phyloP scores from a whole-genome alignment of 2,329 filamentous ascomycete genomes.

The Teratosphaeria epicoccoides region DNA sequence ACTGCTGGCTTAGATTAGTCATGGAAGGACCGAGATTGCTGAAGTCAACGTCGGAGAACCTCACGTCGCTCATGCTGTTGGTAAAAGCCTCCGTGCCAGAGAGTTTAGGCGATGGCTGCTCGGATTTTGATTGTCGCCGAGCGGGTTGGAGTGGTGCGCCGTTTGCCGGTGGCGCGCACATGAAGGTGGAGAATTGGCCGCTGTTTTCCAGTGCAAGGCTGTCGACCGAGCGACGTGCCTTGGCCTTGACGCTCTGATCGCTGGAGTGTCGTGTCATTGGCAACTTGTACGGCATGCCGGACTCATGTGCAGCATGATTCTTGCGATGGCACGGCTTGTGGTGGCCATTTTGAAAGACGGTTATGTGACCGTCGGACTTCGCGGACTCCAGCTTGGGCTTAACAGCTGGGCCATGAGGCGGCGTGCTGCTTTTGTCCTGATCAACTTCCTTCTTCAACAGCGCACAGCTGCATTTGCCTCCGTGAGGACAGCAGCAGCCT shows the following conservation, averaged over 20 bases:
- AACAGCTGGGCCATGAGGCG: slow-evolving; percentile 32
- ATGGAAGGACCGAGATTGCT: slow-evolving; percentile 10
- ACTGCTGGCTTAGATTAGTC: slow-evolving; percentile 11
- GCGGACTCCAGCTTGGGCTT: slow-evolving; percentile 48
- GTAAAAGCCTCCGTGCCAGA: slow-evolving; percentile 2
- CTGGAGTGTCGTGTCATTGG: slow-evolving; percentile 47
- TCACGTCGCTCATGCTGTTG: slow-evolving; percentile 5
- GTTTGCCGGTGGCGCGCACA: slow-evolving; percentile 1
- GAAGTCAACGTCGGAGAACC: slow-evolving; percentile 18
- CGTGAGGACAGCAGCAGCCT: slow-evolving; percentile 46
- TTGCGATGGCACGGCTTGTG: slow-evolving; percentile 55
- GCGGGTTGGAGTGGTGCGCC: slow-evolving; percentile 10
- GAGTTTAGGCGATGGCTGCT: slow-evolving; percentile 22
- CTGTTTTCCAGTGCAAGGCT: slow-evolving; percentile 33
- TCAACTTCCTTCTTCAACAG: slow-evolving; percentile 43
- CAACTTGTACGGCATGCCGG: slow-evolving; percentile 53
- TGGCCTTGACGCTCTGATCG: slow-evolving; percentile 31
- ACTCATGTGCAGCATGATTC: slow-evolving; percentile 54
- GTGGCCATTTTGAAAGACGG: slow-evolving; percentile 52
- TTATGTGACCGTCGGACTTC: slow-evolving; percentile 50
- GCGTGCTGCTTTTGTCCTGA: slow-evolving; percentile 17
- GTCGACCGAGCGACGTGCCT: slow-evolving; percentile 43
- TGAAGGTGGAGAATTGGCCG: slow-evolving; percentile 4
- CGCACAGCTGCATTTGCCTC: slow-evolving; percentile 50
- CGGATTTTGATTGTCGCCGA: slow-evolving; percentile 21